phyloP scores from a whole-genome alignment of 257 asterid genomes.

The Przewalskia tangutica region DNA sequence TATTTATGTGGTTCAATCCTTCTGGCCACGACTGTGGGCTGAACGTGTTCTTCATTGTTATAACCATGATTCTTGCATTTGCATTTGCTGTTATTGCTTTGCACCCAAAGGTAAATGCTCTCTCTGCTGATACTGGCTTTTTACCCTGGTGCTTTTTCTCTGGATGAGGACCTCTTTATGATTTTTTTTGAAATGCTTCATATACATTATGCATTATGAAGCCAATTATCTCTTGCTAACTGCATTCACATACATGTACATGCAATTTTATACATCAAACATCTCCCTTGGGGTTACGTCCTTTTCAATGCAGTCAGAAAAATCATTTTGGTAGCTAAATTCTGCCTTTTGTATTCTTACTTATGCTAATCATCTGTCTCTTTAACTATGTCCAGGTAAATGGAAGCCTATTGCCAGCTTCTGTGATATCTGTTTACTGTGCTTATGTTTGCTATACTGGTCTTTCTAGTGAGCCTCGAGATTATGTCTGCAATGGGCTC shows the following conservation, averaged over 20 bases:
- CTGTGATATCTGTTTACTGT: slow-evolving; percentile 86
- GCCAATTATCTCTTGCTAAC: neutral
- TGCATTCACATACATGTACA: neutral
- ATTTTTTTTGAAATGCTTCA: neutral
- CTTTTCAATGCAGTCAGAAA: neutral
- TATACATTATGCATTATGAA: neutral
- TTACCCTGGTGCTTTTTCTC: neutral
- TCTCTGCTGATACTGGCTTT: neutral
- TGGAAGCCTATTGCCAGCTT: slow-evolving; percentile 95
- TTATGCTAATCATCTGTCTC: neutral
- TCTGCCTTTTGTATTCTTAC: neutral
- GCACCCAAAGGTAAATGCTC: slow-evolving; percentile 64
- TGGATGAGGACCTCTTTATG: neutral
- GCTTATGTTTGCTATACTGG: slow-evolving; percentile 93
- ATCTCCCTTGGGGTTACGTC: neutral
- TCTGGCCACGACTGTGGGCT: slow-evolving; percentile 88
- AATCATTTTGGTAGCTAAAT: neutral
- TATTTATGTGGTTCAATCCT: slow-evolving; percentile 98
- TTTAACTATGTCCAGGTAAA: slow-evolving; percentile 48
- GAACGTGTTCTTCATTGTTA: slow-evolving; percentile 86
- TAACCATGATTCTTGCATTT: slow-evolving; percentile 28
- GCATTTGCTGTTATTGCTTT: slow-evolving; percentile 69
- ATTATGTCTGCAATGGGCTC: slow-evolving; percentile 81
- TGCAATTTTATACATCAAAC: neutral
- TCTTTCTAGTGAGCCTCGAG: slow-evolving; percentile 88